Percentiles rank a stretch among this genome's conserved stretches.
These are phyloP conservation scores for Populus hybrid DNA, from an alignment of 441 rosid genomes.

Conservation along the genomic window DNA sequence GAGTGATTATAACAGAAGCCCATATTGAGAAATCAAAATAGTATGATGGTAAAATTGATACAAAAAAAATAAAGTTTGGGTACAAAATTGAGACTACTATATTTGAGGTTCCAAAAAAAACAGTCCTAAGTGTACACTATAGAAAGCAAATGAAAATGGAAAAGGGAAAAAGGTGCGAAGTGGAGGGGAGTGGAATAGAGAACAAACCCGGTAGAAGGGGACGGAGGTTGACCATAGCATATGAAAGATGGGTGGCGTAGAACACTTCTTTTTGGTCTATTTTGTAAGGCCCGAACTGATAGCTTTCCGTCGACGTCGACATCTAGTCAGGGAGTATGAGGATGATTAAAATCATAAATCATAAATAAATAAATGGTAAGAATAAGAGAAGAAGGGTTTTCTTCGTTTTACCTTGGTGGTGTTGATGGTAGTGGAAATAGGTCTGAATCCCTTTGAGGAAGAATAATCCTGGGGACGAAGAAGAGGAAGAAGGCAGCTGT, in stretches of 20 bases:
- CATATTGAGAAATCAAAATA: not conserved
- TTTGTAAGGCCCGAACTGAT: slow-evolving; percentile 54
- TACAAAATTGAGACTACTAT: not conserved
- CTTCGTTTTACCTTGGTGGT: not conserved
- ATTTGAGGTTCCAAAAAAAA: not conserved
- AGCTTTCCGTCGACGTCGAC: slow-evolving; percentile 24
- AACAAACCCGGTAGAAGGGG: slow-evolving; percentile 56
- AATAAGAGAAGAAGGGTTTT: not conserved
- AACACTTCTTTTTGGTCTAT: slow-evolving; percentile 60
- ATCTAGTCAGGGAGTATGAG: not conserved
- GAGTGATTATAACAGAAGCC: not conserved
- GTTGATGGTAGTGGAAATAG: not conserved
- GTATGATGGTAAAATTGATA: not conserved
- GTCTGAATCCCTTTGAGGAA: not conserved
- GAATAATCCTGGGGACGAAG: not conserved
- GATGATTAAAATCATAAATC: not conserved
- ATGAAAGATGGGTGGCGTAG: slow-evolving; percentile 51
- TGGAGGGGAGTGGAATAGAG: not conserved
- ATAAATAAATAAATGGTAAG: not conserved
- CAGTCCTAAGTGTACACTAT: too few relatives aligned
- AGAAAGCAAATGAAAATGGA: not conserved
- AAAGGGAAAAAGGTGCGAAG: not conserved
- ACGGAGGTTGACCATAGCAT: slow-evolving; percentile 73
- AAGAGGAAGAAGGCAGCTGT: not conserved
- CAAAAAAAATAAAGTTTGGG: too few relatives aligned